Conservation (phyloP, 768 basidiomycete species). For the Favolaschia claudopus region DNA sequence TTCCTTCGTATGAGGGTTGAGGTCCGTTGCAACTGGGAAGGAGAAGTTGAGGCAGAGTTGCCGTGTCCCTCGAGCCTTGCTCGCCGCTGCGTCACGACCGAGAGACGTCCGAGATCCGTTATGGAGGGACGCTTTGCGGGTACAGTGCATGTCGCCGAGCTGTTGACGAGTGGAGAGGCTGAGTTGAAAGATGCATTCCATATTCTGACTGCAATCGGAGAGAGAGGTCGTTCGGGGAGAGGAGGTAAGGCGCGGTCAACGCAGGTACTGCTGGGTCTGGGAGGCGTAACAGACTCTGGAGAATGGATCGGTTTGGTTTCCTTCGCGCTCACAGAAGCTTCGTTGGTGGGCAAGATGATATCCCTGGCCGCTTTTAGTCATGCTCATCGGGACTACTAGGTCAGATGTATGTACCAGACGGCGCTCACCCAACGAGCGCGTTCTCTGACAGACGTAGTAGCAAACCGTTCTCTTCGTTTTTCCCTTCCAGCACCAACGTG, state of each 20-base stretch:
- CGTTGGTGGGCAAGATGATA: constrained; percentile 49
- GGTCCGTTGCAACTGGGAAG: not conserved
- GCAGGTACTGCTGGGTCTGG: constrained; percentile 31
- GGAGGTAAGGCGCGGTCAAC: constrained; percentile 43
- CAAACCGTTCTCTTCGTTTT: constrained; percentile 76
- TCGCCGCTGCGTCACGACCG: constrained; percentile 72
- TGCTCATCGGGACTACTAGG: not conserved
- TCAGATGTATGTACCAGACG: constrained; percentile 62
- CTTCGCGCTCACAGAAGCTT: not conserved
- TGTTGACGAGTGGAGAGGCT: constrained; percentile 10
- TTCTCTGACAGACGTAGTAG: constrained; percentile 64
- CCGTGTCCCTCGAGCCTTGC: constrained; percentile 58
- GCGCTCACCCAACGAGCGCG: constrained; percentile 79
- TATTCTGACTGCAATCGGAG: constrained; percentile 26
- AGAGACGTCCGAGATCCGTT: constrained; percentile 63
- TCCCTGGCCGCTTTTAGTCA: constrained; percentile 49
- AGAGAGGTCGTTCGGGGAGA: constrained; percentile 30
- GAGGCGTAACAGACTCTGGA: constrained; percentile 11
- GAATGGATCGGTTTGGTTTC: constrained; percentile 13
- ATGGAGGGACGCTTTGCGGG: constrained; percentile 69
- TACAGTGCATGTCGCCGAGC: not conserved
- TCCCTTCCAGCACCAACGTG: constrained; percentile 53
- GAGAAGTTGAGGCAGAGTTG: constrained; percentile 22
- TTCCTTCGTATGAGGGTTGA: constrained; percentile 5
- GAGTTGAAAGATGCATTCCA: constrained; percentile 3